Evolutionary conservation across 176 grass and related monocot species (phyloP).

Genomic region (Neostapfia colusana): DNA sequence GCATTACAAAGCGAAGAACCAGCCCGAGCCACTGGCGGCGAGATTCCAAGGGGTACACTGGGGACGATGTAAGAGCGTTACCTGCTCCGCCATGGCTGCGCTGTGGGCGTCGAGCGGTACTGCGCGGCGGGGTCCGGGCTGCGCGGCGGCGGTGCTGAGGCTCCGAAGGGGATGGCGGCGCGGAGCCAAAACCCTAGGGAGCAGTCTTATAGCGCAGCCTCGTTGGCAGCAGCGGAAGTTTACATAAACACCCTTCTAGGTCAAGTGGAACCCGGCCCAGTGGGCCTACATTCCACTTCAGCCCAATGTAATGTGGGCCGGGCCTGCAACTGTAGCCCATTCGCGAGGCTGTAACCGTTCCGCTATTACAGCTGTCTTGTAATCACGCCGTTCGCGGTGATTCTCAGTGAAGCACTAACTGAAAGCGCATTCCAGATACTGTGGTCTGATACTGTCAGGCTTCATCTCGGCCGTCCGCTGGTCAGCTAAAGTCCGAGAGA

Average conservation of each 20-base stretch:
- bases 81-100: slow-evolving; percentile 85
- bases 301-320: neutral
- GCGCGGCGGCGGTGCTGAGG: neutral
- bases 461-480: slow-evolving; percentile 4
- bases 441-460: slow-evolving; percentile 2
- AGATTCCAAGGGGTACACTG: neutral
- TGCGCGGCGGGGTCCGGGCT: neutral
- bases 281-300: neutral
- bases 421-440: neutral
- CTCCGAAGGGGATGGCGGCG: slow-evolving; percentile 27
- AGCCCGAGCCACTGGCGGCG: neutral
- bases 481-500: neutral
- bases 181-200: slow-evolving; percentile 43
- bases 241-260: neutral
- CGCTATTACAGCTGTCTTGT: no score
- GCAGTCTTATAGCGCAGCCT: slow-evolving; percentile 23
- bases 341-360: neutral
- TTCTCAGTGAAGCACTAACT: neutral
- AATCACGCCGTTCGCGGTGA: no score
- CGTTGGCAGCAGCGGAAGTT: neutral
- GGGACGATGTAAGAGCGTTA: neutral
- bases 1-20: neutral
- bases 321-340: neutral
- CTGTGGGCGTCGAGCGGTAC: neutral
- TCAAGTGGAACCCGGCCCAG: neutral